These are phyloP conservation scores for Epichloe elymi DNA, from an alignment of 2,329 filamentous ascomycete species.

Conservation along the genomic window DNA sequence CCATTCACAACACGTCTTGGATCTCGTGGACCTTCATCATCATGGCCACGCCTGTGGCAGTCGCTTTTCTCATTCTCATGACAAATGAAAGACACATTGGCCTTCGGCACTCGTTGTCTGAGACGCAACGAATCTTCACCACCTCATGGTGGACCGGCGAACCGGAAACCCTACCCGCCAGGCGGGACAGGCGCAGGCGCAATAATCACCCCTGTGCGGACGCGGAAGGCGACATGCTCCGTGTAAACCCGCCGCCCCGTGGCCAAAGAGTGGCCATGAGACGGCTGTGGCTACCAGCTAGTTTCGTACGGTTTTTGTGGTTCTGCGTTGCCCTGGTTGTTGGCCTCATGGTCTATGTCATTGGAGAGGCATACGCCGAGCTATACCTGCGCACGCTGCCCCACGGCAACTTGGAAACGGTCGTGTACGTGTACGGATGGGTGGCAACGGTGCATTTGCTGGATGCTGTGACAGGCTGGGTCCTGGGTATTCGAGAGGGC, in stretches of 20 bases:
- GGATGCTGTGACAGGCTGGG: constrained; percentile 53
- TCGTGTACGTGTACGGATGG: constrained; percentile 60
- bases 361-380: constrained; percentile 57
- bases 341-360: constrained; percentile 50
- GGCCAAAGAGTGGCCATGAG: constrained; percentile 27
- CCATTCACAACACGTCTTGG: constrained; percentile 52
- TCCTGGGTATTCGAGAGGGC: constrained; percentile 51
- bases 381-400: constrained; percentile 54
- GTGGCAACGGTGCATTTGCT: constrained; percentile 52
- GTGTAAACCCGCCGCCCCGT: constrained; percentile 13
- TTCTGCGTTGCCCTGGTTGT: constrained; percentile 52
- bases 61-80: constrained; percentile 50
- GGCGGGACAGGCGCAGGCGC: constrained; percentile 19
- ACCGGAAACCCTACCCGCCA: constrained; percentile 29
- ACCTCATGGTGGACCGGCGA: constrained; percentile 53
- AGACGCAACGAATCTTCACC: constrained; percentile 55
- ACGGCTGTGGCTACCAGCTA: constrained; percentile 47
- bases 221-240: constrained; percentile 25
- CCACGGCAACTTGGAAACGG: constrained; percentile 52
- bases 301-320: constrained; percentile 57
- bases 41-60: constrained; percentile 55
- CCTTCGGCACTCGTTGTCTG: constrained; percentile 46
- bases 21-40: constrained; percentile 57
- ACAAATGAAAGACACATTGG: constrained; percentile 50
- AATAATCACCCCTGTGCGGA: constrained; percentile 18